These are phyloP conservation scores for Fusarium continuum DNA, from an alignment of 2,329 filamentous ascomycete species.

Conservation along the genomic window DNA sequence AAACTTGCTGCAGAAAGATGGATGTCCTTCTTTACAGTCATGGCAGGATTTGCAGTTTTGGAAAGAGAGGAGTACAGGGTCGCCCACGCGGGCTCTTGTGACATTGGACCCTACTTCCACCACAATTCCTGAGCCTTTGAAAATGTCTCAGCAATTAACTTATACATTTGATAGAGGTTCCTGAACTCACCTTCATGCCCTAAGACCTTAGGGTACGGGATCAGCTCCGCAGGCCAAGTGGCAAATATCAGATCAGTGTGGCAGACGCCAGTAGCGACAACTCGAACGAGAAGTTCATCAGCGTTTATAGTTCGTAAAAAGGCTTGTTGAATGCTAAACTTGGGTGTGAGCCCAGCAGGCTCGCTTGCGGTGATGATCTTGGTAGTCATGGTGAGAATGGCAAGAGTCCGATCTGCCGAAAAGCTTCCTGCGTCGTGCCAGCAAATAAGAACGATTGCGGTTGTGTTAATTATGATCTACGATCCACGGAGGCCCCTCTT, in stretches of 20 bases:
- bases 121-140: not conserved
- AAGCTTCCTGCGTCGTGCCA: not conserved
- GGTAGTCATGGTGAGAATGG: not conserved
- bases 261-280: constrained; percentile 2
- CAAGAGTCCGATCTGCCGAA: not conserved
- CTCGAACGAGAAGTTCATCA: not conserved
- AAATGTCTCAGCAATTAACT: not conserved
- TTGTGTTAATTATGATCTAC: not conserved
- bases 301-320: not conserved
- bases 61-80: not conserved
- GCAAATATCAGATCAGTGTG: not conserved
- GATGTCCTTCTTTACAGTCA: not conserved
- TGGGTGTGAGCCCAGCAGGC: not conserved
- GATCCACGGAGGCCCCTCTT: too few species aligned
- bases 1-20: not conserved
- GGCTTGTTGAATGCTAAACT: not conserved
- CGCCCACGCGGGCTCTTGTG: not conserved
- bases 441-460: not conserved
- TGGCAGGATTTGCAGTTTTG: not conserved
- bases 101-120: not conserved
- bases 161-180: rapidly evolving
- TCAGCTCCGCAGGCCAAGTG: not conserved
- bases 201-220: not conserved
- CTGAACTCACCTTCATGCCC: not conserved
- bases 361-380: not conserved